These are phyloP conservation scores for Pistacia integerrima DNA, from an alignment of 345 rosid species.

Conservation along the genomic window DNA sequence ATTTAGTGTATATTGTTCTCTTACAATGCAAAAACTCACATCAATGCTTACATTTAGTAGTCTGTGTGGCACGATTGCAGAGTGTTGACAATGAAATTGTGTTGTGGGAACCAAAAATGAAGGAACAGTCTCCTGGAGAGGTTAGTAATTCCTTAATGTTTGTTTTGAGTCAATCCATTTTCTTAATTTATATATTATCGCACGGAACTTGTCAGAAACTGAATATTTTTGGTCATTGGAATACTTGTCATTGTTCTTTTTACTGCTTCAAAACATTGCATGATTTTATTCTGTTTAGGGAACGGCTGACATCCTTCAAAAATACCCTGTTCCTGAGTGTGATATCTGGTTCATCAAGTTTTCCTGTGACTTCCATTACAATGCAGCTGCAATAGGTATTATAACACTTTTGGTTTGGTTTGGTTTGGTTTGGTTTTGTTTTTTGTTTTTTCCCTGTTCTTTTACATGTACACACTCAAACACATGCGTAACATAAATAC, in stretches of 20 bases:
- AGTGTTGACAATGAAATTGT: slow-evolving; percentile 97
- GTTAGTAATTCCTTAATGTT: slow-evolving; percentile 38
- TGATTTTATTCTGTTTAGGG: slow-evolving; percentile 48
- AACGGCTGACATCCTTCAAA: slow-evolving; percentile 82
- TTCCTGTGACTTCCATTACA: slow-evolving; percentile 81
- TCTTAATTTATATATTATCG: neutral
- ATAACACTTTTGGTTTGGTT: neutral
- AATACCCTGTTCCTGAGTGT: slow-evolving; percentile 88
- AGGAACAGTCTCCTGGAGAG: slow-evolving; percentile 98
- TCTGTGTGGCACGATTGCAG: slow-evolving; percentile 42
- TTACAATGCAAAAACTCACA: neutral
- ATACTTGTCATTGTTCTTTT: neutral
- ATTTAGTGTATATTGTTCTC: neutral
- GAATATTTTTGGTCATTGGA: neutral
- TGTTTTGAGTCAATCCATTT: neutral
- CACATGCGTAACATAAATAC: neutral
- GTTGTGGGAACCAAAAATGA: slow-evolving; percentile 93
- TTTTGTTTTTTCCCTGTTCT: neutral
- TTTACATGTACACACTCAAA: neutral
- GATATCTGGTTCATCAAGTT: slow-evolving; percentile 99
- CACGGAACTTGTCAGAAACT: neutral
- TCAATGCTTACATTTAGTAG: slow-evolving; percentile 10
- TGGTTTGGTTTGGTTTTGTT: neutral
- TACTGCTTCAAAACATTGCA: neutral
- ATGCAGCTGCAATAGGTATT: slow-evolving; percentile 80